Evolutionary conservation across 495 filamentous ascomycete species (phyloP).

Genomic region (Parmelia sp.): DNA sequence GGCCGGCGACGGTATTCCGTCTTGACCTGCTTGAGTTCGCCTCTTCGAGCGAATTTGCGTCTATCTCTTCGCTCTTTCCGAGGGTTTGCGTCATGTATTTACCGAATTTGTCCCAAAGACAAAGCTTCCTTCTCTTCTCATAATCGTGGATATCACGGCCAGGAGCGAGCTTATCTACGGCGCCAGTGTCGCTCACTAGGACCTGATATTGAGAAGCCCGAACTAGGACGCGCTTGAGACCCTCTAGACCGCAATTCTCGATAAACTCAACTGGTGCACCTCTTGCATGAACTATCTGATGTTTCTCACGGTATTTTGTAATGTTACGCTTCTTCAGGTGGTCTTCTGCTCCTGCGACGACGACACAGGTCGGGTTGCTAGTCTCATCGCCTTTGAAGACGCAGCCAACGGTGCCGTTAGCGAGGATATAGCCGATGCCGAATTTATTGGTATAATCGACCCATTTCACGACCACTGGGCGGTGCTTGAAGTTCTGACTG

Average conservation of each 20-base stretch:
- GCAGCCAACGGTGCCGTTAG: conserved; percentile 76
- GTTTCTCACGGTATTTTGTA: conserved; percentile 43
- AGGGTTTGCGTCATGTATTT: conserved; percentile 80
- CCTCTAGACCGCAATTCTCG: conserved; percentile 62
- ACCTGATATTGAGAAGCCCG: conserved; percentile 54
- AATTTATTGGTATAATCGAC: conserved; percentile 93
- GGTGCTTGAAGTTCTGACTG: conserved; percentile 18
- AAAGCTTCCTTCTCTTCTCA: conserved; percentile 64
- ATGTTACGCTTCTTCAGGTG: conserved; percentile 34
- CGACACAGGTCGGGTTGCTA: conserved; percentile 57
- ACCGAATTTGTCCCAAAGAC: conserved; percentile 85
- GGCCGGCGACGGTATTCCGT: conserved; percentile 36
- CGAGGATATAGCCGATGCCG: conserved; percentile 78
- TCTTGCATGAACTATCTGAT: conserved; percentile 59
- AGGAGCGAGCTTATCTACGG: conserved; percentile 45
- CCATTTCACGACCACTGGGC: conserved; percentile 67
- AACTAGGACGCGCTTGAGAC: conserved; percentile 58
- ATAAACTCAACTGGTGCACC: conserved; percentile 69
- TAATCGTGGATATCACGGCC: conserved; percentile 56
- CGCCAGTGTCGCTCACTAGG: conserved; percentile 44
- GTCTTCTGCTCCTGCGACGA: conserved; percentile 58
- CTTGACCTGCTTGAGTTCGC: conserved; percentile 13
- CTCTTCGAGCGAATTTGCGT: conserved; percentile 22
- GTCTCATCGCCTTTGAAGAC: conserved; percentile 62
- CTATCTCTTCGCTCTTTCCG: conserved; percentile 41